Evolutionary conservation across 2,329 filamentous ascomycete species (phyloP), one percentile per base, ranked within the genome.

Genomic region (Meredithiella fracta): DNA sequence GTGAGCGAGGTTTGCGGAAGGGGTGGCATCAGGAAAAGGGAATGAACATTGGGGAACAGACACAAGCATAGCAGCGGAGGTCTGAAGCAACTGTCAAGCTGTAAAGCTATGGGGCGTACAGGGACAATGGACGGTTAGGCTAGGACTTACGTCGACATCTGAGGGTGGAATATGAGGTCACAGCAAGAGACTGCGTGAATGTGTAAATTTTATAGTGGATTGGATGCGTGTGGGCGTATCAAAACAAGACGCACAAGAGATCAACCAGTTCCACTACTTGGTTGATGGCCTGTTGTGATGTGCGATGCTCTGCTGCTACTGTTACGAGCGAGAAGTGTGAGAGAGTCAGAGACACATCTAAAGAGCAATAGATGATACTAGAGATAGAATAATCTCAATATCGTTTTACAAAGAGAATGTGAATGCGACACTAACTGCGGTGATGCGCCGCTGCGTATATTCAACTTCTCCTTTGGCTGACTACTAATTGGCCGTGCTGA

Each of bases 111-210:
- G 40, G n/a, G 40, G 17, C 20, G n/a, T 15, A 17, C 14, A n/a
- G 20, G 40, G 40, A n/a, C 8, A 44, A 34, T n/a, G 40, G 40
- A 44, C 8, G 20, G 8, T 17, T 17, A 44, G 40, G 40, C 23
- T 51, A 51, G 49, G 8, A 51, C 49, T 51, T 51, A 51, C 49
- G 49, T 51, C 49, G 49, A 51, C 49, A 51, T 51, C 26, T 20
- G 49, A 20, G 23, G 49, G 25, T n/a, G 49, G 40, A 44, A 34
- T 34, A 11, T 11, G 29, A 34, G 29, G 29, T 5, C 29, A 34
- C 29, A 34, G 29, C 5, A 34, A 11, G 29, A 34, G 29, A 11
- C n/a, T 34, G 40, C 7, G 40, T 44, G 40, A n/a, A n/a, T 22
- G 40, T 20, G 40, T n/a, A 20, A 20, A 20, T n/a, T 7, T n/a